Percentiles rank a stretch among this genome's conserved stretches.
Evolutionary conservation across 495 filamentous ascomycete species (phyloP).

Genomic region (Penicillium malachiteum): DNA sequence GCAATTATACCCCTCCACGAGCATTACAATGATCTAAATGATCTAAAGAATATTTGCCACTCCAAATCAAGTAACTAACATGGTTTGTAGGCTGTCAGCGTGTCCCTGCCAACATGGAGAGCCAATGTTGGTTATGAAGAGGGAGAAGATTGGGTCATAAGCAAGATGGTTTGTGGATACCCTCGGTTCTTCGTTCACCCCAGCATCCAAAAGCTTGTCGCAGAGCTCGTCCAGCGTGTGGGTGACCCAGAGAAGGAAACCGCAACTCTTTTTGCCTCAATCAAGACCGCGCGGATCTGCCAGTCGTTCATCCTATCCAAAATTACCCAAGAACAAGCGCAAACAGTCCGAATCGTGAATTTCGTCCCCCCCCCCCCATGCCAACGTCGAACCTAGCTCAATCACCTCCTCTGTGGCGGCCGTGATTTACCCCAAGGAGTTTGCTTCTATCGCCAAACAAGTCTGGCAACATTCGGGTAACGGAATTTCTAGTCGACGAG

Average conservation of each 20-base stretch:
- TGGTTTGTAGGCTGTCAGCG: constrained; percentile 77
- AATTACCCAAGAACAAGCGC: constrained; percentile 43
- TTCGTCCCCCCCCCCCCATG: constrained; percentile 55
- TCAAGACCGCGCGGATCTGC: constrained; percentile 65
- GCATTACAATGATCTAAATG: neutral
- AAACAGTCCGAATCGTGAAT: constrained; percentile 62
- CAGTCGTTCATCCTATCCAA: constrained; percentile 65
- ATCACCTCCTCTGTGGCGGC: constrained; percentile 62
- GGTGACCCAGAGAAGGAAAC: constrained; percentile 59
- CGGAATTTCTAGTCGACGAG: constrained; percentile 85
- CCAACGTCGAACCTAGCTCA: constrained; percentile 26
- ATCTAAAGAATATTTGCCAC: neutral
- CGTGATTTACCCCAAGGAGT: constrained; percentile 66
- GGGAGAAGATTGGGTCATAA: constrained; percentile 80
- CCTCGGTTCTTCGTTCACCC: constrained; percentile 93
- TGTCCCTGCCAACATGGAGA: constrained; percentile 92
- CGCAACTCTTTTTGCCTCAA: constrained; percentile 79
- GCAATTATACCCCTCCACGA: constrained; percentile 22
- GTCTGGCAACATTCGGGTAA: constrained; percentile 99
- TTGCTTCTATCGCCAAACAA: constrained; percentile 71
- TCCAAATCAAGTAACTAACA: constrained; percentile 8
- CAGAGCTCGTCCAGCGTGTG: constrained; percentile 61
- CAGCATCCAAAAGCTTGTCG: constrained; percentile 71
- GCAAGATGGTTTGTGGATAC: constrained; percentile 86
- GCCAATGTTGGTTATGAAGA: constrained; percentile 92